Base-by-base conservation (phyloP, 2,329 filamentous ascomycete genomes). In the Ceratocystis smalleyi region DNA sequence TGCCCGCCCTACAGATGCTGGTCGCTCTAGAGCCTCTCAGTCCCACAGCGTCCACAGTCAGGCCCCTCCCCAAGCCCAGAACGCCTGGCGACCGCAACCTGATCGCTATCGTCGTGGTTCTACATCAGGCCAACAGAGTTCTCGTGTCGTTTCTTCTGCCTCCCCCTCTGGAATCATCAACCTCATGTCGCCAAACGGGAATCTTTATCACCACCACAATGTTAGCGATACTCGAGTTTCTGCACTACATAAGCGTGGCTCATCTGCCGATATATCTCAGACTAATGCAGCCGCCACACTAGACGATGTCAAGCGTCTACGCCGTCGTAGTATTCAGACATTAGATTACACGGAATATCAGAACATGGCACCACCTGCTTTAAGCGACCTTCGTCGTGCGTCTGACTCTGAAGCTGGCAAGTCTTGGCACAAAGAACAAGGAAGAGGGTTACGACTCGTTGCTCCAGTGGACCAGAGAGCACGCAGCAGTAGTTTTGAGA, bases 321-420 rank as follows among this genome's bases (percentile, higher is more conserved):
- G 91, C 69, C 84, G 91, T 71, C 84, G 91, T 69, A 96, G 91
- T 75, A 82, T 95, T 76, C 89, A 89, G 68, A 86, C 83, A 19
- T 74, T 81, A 67, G 79, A 83, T 73, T 74, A 75, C 70, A 69
- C 75, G 69, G 75, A 78, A 67, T 75, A 76, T 69, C 72, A 73
- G 64, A 74, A 64, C 15, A 65, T 65, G 61, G 43, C 55, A 5
- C 65, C 65, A 8, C 64, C 55, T 24, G 30, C 65, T 24, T 32
- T 66, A 22, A 59, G 35, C 40, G 65, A 66, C 7, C 60, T 66
- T 45, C 65, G 65, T 22, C 61, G 65, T 45, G 59, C 47, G 24
- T 55, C 55, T 5, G 64, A 70, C 64, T 72, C 71, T 47, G 65
- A 68, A 32, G 63, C 57, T 62, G 68, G 67, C 27, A 70, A 68